Conservation (phyloP, 2,329 filamentous ascomycete species). For the Sphaceloma murrayae region DNA sequence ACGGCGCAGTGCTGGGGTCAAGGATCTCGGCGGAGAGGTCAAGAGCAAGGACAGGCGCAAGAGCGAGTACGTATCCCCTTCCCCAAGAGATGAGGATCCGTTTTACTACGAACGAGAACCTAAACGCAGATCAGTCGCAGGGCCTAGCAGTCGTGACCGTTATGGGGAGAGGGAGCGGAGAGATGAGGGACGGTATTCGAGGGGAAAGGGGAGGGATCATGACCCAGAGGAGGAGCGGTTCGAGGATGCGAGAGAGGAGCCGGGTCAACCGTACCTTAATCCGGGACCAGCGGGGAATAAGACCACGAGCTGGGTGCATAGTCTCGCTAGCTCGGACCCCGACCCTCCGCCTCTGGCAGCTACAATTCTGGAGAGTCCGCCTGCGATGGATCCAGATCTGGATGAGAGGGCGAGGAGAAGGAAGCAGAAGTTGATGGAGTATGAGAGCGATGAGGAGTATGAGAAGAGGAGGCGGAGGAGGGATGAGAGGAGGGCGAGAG, state of each 20-base stretch:
- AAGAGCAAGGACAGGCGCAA: constrained; percentile 13
- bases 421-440: constrained; percentile 8
- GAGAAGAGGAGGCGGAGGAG: constrained; percentile 17
- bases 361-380: constrained; percentile 36
- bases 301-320: constrained; percentile 42
- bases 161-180: constrained; percentile 13
- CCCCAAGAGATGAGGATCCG: background rate
- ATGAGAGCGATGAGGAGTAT: constrained; percentile 15
- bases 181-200: constrained; percentile 10
- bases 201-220: constrained; percentile 14
- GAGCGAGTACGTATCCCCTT: constrained; percentile 15
- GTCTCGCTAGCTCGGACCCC: constrained; percentile 37
- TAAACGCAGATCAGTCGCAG: constrained; percentile 17
- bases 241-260: constrained; percentile 18
- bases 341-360: constrained; percentile 37
- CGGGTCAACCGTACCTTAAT: constrained; percentile 6
- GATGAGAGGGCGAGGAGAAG: constrained; percentile 22
- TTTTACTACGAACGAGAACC: constrained; percentile 7
- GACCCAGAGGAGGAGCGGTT: constrained; percentile 22
- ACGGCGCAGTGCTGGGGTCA: constrained; percentile 18
- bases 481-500: constrained; percentile 18
- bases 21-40: constrained; percentile 15
- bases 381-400: constrained; percentile 19
- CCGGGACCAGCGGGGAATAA: constrained; percentile 30
- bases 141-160: constrained; percentile 8